phyloP scores from a whole-genome alignment of 495 filamentous ascomycete species.

The Penicillium nucicola region DNA sequence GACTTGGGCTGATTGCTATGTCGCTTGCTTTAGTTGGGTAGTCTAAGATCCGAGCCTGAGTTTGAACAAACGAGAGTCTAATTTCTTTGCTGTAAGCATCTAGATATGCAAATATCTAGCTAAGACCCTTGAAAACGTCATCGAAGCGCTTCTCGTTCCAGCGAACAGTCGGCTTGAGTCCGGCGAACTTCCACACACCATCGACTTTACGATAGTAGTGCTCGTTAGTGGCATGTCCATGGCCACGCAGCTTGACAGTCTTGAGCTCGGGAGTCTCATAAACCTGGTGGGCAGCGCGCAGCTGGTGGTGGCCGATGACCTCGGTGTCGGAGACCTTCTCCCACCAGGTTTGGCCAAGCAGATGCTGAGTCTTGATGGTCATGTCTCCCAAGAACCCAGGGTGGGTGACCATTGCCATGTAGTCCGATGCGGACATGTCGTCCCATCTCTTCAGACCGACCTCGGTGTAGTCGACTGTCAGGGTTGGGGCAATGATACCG shows the following conservation, averaged over 20 bases:
- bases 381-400: constrained; percentile 67
- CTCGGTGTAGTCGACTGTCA: constrained; percentile 71
- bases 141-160: constrained; percentile 72
- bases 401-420: constrained; percentile 65
- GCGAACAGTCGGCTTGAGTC: constrained; percentile 64
- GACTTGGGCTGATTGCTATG: not conserved
- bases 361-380: constrained; percentile 70
- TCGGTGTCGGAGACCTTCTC: constrained; percentile 65
- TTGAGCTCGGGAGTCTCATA: constrained; percentile 24
- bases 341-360: constrained; percentile 71
- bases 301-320: constrained; percentile 71
- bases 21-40: not conserved
- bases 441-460: constrained; percentile 71
- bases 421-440: constrained; percentile 69
- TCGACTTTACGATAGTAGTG: constrained; percentile 73
- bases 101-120: not conserved
- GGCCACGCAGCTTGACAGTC: constrained; percentile 40
- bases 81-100: not conserved
- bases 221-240: constrained; percentile 67
- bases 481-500: constrained; percentile 68
- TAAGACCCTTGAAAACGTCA: constrained; percentile 35
- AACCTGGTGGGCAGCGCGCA: constrained; percentile 67
- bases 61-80: not conserved
- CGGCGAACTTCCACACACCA: constrained; percentile 81
- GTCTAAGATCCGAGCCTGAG: no score